Evolutionary conservation across 495 filamentous ascomycete species (phyloP), one percentile per base, ranked within the genome.

Genomic region (Penicillium mononematosum): DNA sequence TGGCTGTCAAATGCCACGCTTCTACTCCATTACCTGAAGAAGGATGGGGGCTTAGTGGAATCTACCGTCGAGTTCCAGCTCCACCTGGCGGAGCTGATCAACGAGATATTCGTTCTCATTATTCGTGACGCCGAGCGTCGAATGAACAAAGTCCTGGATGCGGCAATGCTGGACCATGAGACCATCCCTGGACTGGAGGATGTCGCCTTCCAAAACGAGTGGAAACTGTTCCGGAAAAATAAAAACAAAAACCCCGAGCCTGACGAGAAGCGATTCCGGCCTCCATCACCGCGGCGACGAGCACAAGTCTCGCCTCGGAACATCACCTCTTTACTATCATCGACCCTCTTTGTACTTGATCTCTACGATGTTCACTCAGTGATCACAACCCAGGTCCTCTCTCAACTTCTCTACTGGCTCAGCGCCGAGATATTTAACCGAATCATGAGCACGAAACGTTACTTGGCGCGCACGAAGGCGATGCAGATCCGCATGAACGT

Each of bases 401-500:
- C 92, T 11, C 94, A 99, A 68, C 82, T 99, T 2, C 81, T 97
- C 41, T 99, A 96, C 73, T 99, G 94, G 94, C 81, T 99, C 14
- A 87, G 94, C 2, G 92, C 93, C 0, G 94, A 99, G 68, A 82
- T 98, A 14, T 99, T 99, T 78, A 99, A 99, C 68, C 90, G 95
- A 57, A 91, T 98, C 68, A 92, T 98, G 86, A 92, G 88, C 14
- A 96, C 92, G 58, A 87, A 90, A 55, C 90, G 92, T 69, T 99
- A 97, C 65, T 82, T 99, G 7, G 92, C 94, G 5, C 85, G 94
- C 31, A 99, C 94, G 14, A 99, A 99, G 70, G 94, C 94, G 6
- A 98, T 99, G 94, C 95, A 99, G 65, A 97, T 99, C 58, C 90
- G 94, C 58, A 96, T 99, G 90, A 99, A 99, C 68, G 85, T 98